phyloP scores from a whole-genome alignment of 129 eudicot genomes.

The Centaurea solstitialis region DNA sequence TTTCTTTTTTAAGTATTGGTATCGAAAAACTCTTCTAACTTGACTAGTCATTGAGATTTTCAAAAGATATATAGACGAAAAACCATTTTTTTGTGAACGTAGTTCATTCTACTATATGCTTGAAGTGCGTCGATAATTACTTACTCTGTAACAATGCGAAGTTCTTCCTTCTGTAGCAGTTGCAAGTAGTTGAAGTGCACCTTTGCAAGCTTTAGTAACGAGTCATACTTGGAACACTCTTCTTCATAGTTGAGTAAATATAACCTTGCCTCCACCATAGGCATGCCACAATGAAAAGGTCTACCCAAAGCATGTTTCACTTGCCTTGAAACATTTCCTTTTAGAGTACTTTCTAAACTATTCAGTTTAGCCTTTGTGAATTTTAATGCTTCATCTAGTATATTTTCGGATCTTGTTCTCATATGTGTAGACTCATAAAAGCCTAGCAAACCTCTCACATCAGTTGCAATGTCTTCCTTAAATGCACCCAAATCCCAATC shows the following conservation, averaged over 20 bases:
- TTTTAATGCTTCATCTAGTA: conserved; percentile 18
- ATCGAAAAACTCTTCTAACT: no score
- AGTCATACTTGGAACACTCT: neutral
- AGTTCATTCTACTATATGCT: no score
- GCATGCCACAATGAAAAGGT: conserved; percentile 12
- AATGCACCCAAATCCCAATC: neutral
- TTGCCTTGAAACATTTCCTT: neutral
- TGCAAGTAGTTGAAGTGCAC: conserved; percentile 1
- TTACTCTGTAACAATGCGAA: neutral
- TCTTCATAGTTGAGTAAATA: neutral
- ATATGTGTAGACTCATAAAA: conserved; percentile 11
- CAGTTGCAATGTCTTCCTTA: neutral
- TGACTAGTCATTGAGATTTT: no score
- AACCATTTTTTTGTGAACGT: no score
- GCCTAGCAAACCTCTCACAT: conserved; percentile 14
- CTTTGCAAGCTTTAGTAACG: conserved; percentile 15
- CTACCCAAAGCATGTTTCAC: neutral
- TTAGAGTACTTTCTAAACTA: neutral
- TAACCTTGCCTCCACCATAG: conserved; percentile 10
- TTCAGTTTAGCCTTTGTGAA: conserved; percentile 7
- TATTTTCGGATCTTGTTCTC: conserved; percentile 1
- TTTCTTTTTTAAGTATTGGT: no score
- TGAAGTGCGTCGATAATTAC: neutral
- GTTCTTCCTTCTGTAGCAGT: conserved; percentile 10
- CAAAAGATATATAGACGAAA: no score